These are phyloP conservation scores for Solanum phureja DNA, from an alignment of 257 asterid species.

Conservation along the genomic window DNA sequence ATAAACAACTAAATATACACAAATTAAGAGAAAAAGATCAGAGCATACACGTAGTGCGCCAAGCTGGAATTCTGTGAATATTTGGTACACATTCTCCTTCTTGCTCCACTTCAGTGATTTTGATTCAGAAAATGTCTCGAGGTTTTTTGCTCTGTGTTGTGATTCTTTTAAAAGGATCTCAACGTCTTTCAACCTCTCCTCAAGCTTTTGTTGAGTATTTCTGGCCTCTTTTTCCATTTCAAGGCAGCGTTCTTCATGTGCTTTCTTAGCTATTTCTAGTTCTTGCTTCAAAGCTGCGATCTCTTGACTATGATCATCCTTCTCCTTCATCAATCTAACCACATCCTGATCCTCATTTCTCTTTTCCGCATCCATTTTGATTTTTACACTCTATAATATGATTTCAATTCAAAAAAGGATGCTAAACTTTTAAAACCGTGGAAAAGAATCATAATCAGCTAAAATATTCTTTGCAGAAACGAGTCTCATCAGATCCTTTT, in stretches of 20 bases:
- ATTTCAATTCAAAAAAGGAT: neutral
- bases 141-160: conserved; percentile 33
- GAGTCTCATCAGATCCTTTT: neutral
- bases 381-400: conserved; percentile 30
- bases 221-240: conserved; percentile 26
- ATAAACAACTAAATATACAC: neutral
- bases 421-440: neutral
- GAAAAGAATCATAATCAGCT: neutral
- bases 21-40: neutral
- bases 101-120: conserved; percentile 49
- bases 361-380: conserved; percentile 10
- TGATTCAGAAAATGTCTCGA: conserved; percentile 42
- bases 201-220: conserved; percentile 43
- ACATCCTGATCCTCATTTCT: conserved; percentile 32
- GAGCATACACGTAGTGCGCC: conserved; percentile 70
- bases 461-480: neutral
- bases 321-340: conserved; percentile 29
- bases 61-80: conserved; percentile 71
- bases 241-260: conserved; percentile 21
- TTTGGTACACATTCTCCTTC: conserved; percentile 47
- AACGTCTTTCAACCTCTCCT: conserved; percentile 42
- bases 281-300: conserved; percentile 22
- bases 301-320: conserved; percentile 30
- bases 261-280: conserved; percentile 24
- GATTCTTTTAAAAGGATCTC: conserved; percentile 27